These are phyloP conservation scores for Pythium monospermum DNA, from an alignment of 352 stramenopile genomes.

Conservation along the genomic window DNA sequence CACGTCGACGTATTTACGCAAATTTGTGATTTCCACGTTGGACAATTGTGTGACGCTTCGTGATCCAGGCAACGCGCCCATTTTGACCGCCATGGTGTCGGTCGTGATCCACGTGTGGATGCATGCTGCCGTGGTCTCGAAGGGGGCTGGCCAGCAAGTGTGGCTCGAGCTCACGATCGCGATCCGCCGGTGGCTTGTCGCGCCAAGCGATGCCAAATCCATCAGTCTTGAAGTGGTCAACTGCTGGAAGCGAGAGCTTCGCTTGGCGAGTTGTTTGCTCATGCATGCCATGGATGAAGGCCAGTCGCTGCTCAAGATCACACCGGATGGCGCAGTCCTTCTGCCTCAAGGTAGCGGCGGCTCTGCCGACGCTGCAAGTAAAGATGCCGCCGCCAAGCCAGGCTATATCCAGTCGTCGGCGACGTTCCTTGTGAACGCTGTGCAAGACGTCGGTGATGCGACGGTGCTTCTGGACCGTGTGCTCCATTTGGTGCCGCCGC, in stretches of 20 bases:
- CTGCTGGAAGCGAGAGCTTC: slow-evolving; percentile 82
- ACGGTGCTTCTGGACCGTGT: slow-evolving; percentile 76
- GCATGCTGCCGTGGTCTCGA: slow-evolving; percentile 58
- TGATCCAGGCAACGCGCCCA: slow-evolving; percentile 47
- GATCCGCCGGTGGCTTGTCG: slow-evolving; percentile 75
- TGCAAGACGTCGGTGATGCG: slow-evolving; percentile 53
- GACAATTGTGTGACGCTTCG: slow-evolving; percentile 75
- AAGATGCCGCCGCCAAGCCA: slow-evolving; percentile 24
- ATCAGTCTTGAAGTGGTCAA: slow-evolving; percentile 68
- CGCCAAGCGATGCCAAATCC: slow-evolving; percentile 44
- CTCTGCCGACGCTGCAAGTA: slow-evolving; percentile 14
- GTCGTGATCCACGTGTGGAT: slow-evolving; percentile 86
- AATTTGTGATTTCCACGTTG: slow-evolving; percentile 83
- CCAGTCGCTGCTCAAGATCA: slow-evolving; percentile 68
- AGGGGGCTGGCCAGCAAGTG: slow-evolving; percentile 52
- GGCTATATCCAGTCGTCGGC: slow-evolving; percentile 69
- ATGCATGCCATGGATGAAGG: slow-evolving; percentile 80
- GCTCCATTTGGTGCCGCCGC: slow-evolving; percentile 68
- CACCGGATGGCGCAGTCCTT: slow-evolving; percentile 45
- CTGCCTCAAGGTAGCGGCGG: slow-evolving; percentile 38
- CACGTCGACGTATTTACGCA: slow-evolving; percentile 79
- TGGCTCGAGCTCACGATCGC: slow-evolving; percentile 81
- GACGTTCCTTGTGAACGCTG: slow-evolving; percentile 61
- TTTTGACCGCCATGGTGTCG: slow-evolving; percentile 76
- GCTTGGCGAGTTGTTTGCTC: slow-evolving; percentile 72